Evolutionary conservation across 352 stramenopile genomes (phyloP).

Genomic region (Globisporangium nodosum): DNA sequence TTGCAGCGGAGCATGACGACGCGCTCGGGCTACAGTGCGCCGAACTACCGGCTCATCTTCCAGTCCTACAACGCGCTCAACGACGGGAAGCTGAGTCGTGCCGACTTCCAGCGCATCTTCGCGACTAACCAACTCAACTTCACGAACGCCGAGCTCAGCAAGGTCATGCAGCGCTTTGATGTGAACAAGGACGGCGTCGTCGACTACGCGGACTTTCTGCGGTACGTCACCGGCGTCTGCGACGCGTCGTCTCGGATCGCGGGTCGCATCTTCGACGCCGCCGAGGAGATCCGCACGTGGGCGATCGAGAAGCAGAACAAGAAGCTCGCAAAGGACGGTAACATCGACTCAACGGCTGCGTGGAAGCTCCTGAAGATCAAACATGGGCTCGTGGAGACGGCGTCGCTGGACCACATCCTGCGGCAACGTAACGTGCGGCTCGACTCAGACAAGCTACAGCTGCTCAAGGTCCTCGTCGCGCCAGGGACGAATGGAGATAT

Average conservation of each 20-base stretch:
- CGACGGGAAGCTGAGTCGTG: slow-evolving; percentile 57
- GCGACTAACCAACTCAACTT: slow-evolving; percentile 65
- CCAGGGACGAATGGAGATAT: slow-evolving; percentile 59
- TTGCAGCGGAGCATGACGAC: slow-evolving; percentile 69
- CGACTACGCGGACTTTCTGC: slow-evolving; percentile 74
- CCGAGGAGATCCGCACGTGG: slow-evolving; percentile 64
- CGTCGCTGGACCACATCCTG: slow-evolving; percentile 56
- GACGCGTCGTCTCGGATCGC: slow-evolving; percentile 52
- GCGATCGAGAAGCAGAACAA: slow-evolving; percentile 73
- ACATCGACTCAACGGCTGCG: slow-evolving; percentile 69
- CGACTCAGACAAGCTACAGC: slow-evolving; percentile 39
- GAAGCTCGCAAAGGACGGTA: slow-evolving; percentile 69
- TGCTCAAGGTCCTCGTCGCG: slow-evolving; percentile 62
- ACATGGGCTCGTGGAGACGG: slow-evolving; percentile 40
- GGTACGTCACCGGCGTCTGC: slow-evolving; percentile 72
- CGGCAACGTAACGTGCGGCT: slow-evolving; percentile 49
- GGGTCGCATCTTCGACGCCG: slow-evolving; percentile 44
- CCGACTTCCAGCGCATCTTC: slow-evolving; percentile 71
- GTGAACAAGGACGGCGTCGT: slow-evolving; percentile 71
- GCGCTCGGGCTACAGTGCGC: slow-evolving; percentile 45
- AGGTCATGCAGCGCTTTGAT: slow-evolving; percentile 80
- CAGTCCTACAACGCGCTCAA: slow-evolving; percentile 67
- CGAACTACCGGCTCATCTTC: slow-evolving; percentile 75
- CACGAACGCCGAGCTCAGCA: slow-evolving; percentile 61
- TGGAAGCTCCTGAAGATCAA: slow-evolving; percentile 67